These are phyloP conservation scores for Aspergillus quadricinctus DNA, from an alignment of 2,329 filamentous ascomycete genomes.

Conservation along the genomic window DNA sequence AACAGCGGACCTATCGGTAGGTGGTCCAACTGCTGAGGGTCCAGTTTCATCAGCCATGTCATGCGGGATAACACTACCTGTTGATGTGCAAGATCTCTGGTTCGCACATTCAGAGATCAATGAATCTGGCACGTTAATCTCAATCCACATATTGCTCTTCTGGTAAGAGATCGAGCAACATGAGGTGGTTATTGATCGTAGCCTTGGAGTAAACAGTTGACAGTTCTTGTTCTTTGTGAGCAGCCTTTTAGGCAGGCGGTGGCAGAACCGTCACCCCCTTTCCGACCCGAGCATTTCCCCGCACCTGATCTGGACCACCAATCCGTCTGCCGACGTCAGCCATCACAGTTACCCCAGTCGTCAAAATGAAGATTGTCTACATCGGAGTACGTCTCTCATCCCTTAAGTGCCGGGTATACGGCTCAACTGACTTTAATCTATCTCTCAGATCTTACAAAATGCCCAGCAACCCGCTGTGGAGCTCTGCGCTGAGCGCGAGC, in stretches of 20 bases:
- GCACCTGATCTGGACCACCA: not conserved
- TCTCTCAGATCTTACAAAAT: constrained; percentile 70
- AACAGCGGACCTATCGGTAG: too few species aligned
- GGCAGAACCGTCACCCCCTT: not conserved
- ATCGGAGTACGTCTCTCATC: constrained; percentile 63
- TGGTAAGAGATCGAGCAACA: not conserved
- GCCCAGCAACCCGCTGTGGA: constrained; percentile 71
- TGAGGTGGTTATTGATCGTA: not conserved
- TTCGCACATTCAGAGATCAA: too few species aligned
- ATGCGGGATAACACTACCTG: too few species aligned
- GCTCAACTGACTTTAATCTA: not conserved
- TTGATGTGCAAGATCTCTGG: too few species aligned
- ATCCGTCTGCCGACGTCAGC: constrained; percentile 10
- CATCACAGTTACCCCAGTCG: constrained; percentile 13
- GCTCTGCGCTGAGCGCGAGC: constrained; percentile 70
- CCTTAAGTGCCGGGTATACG: not conserved
- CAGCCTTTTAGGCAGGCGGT: not conserved
- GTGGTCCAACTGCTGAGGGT: too few species aligned
- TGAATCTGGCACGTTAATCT: too few species aligned
- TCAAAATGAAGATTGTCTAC: constrained; percentile 79
- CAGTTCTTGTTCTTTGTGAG: too few species aligned
- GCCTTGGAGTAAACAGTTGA: not conserved
- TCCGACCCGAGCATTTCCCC: not conserved
- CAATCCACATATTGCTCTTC: not conserved
- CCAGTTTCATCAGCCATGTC: too few species aligned